Evolutionary conservation across 441 rosid genomes (phyloP), one percentile per base, ranked within the genome.

Genomic region (Flueggea neowawraea): DNA sequence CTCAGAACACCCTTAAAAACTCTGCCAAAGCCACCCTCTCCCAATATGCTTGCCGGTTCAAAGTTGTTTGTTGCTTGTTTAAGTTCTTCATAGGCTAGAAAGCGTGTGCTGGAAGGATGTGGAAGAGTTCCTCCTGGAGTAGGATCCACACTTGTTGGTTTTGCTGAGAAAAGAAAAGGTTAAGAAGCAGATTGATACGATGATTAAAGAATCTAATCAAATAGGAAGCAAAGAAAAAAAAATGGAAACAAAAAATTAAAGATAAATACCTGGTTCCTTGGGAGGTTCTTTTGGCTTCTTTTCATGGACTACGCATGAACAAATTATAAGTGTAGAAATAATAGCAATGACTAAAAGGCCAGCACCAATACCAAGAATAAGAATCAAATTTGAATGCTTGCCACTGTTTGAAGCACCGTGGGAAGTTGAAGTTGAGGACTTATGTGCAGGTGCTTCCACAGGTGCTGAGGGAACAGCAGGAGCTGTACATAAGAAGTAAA

Each of bases 1-100:
- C 84, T 90, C 63, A 93, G 73, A 67, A 93, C 88, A 66, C 98
- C 98, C 77, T 87, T 85, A 81, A 90, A 93, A 81, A 93, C 98
- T 74, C 76, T 85, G 63, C 97, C 98, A 78, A 90, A 93, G 52
- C 98, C 98, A 41, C 98, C 98, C 81, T 93, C 97, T 60, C 98
- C 98, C 52, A 93, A 86, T 69, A 90, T 73, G 81, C 96, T 93
- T 33, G 88, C 70, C 63, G 82, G 63, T 66, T 85, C 86, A 61
- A 93, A 93, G 84, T 90, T 88, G 78, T 87, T 85, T 57, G 98
- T 90, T 31, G 98, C 98, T 66, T 82, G 91, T 68, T 81, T 84
- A 64, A 93, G 96, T 82, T 94, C 97, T 76, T 94, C 99, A 65
- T 84, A 94, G 70, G 96, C 80, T 49, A 94, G 70, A 81, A 90